Conservation (phyloP, 1,284 basidiomycete species). For the Laetiporus sulphureus region DNA sequence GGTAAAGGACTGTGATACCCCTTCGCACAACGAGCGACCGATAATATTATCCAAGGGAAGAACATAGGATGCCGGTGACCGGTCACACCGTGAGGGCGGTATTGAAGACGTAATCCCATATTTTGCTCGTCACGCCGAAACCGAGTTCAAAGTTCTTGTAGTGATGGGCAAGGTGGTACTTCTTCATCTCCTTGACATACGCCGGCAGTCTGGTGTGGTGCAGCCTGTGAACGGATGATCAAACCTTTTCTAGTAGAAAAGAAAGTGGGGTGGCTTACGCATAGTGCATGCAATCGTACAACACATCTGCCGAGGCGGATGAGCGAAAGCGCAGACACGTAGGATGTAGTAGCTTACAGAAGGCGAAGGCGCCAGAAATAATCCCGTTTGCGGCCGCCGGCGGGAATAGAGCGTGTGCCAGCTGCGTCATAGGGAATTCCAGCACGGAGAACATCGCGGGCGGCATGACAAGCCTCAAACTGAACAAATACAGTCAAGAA, state of each 20-base stretch:
- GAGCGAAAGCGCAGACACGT: background rate
- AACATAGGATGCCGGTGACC: too few relatives aligned
- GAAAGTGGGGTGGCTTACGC: conserved; percentile 43
- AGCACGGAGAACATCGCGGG: conserved; percentile 79
- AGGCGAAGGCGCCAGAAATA: conserved; percentile 86
- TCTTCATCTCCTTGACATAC: conserved; percentile 91
- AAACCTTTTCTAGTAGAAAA: background rate
- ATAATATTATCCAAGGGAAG: too few relatives aligned
- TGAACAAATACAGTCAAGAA: too few relatives aligned
- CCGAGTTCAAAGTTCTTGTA: conserved; percentile 98
- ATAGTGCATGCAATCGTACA: conserved; percentile 92
- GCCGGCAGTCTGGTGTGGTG: conserved; percentile 88
- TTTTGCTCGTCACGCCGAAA: conserved; percentile 95
- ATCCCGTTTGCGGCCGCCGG: conserved; percentile 85
- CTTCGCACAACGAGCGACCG: too few relatives aligned
- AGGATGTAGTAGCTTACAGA: conserved; percentile 52
- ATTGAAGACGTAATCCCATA: conserved; percentile 94
- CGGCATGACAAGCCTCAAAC: conserved; percentile 95
- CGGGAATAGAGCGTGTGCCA: conserved; percentile 85
- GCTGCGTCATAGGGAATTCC: conserved; percentile 83
- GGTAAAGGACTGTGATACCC: too few relatives aligned
- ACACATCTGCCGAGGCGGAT: conserved; percentile 48
- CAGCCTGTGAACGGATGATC: conserved; percentile 39
- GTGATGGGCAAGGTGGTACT: conserved; percentile 98
- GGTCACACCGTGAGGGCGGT: conserved; percentile 64